Conservation (phyloP, 352 stramenopile species). For the Phytophthora ramorum region DNA sequence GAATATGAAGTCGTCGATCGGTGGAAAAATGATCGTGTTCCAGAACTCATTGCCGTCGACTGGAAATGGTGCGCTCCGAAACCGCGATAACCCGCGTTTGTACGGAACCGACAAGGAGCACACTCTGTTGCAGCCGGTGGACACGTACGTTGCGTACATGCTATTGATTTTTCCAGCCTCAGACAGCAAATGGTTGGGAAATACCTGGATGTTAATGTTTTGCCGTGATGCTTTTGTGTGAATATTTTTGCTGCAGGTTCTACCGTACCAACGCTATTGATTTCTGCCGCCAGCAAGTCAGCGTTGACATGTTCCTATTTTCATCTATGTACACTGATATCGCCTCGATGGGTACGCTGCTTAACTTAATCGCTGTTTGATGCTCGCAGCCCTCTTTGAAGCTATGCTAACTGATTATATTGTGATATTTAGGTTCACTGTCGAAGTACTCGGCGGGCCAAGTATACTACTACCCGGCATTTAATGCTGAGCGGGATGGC, state of each 20-base stretch:
- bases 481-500: constrained; percentile 92
- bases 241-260: constrained; percentile 55
- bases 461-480: constrained; percentile 97
- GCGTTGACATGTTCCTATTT: constrained; percentile 99
- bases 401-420: constrained; percentile 9
- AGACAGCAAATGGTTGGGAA: too few relatives aligned
- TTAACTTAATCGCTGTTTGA: background rate
- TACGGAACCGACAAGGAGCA: constrained; percentile 91
- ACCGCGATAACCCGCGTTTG: constrained; percentile 84
- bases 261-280: constrained; percentile 95
- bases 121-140: constrained; percentile 88
- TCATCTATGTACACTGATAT: constrained; percentile 97
- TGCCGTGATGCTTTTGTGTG: background rate
- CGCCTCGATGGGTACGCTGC: constrained; percentile 86
- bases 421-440: constrained; percentile 70
- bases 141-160: constrained; percentile 58
- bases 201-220: too few relatives aligned
- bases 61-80: constrained; percentile 79
- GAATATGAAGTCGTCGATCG: constrained; percentile 69
- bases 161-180: background rate
- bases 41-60: constrained; percentile 84
- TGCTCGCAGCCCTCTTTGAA: background rate
- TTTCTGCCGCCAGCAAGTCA: constrained; percentile 98
- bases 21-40: constrained; percentile 91
- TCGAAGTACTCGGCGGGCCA: constrained; percentile 96